Evolutionary conservation across 202 grass and related monocot genomes (phyloP).

Genomic region (Zoysia matrella): DNA sequence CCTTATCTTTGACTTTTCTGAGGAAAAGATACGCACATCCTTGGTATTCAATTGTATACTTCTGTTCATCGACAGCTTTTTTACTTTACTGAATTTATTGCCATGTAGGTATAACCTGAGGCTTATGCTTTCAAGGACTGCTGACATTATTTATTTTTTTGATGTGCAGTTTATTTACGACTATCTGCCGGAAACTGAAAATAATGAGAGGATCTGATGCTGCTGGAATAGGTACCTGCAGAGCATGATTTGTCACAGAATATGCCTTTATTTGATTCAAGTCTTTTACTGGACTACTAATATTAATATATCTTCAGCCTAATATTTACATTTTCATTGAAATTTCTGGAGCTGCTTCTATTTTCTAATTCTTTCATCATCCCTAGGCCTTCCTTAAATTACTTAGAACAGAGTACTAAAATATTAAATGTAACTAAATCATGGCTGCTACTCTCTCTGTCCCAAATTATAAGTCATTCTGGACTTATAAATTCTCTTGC

Average conservation of each 20-base stretch:
- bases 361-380: conserved; percentile 6
- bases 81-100: conserved; percentile 6
- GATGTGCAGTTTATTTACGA: conserved; percentile 60
- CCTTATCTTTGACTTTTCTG: neutral
- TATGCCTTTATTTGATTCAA: neutral
- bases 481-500: no score
- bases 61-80: neutral
- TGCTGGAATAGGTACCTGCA: conserved; percentile 40
- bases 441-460: neutral
- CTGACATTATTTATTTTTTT: conserved; percentile 37
- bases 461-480: no score
- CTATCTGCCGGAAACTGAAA: conserved; percentile 57
- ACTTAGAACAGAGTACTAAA: neutral
- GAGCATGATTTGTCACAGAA: neutral
- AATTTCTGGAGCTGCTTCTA: neutral
- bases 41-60: conserved; percentile 13
- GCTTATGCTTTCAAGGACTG: neutral
- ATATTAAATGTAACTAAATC: neutral
- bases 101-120: neutral
- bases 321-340: neutral
- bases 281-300: neutral
- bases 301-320: neutral
- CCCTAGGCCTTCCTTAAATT: neutral
- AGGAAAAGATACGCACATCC: neutral
- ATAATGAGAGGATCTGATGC: conserved; percentile 42